phyloP scores from a whole-genome alignment of 1,284 basidiomycete species.

The Peniophora sp. region DNA sequence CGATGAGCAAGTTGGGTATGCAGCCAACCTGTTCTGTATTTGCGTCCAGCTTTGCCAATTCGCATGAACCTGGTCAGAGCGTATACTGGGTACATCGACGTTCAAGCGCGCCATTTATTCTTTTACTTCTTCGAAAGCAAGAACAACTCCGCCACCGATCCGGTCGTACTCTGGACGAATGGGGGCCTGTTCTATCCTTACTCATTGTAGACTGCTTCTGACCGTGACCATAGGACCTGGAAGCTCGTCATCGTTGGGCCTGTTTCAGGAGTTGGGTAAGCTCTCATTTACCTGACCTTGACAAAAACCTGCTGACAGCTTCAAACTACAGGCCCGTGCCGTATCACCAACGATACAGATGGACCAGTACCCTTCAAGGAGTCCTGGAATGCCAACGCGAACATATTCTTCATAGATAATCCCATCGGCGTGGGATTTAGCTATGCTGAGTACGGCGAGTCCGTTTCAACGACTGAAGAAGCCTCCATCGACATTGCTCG shows the following conservation, averaged over 20 bases:
- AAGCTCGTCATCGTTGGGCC: conserved; percentile 54
- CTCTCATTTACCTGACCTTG: conserved; percentile 9
- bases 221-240: conserved; percentile 42
- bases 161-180: conserved; percentile 65
- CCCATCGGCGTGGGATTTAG: conserved; percentile 66
- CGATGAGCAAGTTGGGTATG: conserved; percentile 45
- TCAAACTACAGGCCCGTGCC: conserved; percentile 32
- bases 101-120: conserved; percentile 65
- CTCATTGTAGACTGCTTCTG: neutral
- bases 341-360: conserved; percentile 38
- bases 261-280: conserved; percentile 50
- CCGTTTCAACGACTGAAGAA: conserved; percentile 58
- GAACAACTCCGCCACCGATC: conserved; percentile 47
- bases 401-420: conserved; percentile 69
- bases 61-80: conserved; percentile 23
- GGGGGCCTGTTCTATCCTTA: conserved; percentile 26
- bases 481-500: conserved; percentile 66
- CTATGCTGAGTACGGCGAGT: conserved; percentile 48
- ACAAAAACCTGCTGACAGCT: neutral
- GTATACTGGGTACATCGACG: conserved; percentile 57
- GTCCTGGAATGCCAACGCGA: conserved; percentile 58
- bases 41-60: neutral
- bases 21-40: no score
- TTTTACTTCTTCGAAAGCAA: conserved; percentile 85
- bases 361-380: conserved; percentile 53